Evolutionary conservation across 2,329 filamentous ascomycete genomes (phyloP).

Genomic region (Neobulgaria alba): DNA sequence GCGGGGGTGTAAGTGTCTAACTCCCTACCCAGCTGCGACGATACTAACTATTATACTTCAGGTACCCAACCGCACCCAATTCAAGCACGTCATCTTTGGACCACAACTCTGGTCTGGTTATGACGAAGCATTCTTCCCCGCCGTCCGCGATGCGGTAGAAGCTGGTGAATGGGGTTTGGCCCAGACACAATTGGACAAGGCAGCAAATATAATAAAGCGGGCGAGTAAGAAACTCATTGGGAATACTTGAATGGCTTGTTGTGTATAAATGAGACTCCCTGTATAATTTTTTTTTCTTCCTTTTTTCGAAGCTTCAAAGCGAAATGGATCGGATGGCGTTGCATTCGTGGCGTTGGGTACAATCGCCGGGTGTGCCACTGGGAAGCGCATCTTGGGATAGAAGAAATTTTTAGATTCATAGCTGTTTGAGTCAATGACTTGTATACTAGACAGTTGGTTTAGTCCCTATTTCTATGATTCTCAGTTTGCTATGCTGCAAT

Average conservation of each 20-base stretch:
- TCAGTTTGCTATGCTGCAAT: no score
- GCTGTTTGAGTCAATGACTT: no score
- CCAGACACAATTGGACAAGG: slow-evolving; percentile 60
- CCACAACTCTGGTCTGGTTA: slow-evolving; percentile 69
- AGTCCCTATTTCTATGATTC: no score
- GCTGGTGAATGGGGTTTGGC: slow-evolving; percentile 61
- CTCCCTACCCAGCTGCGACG: not conserved
- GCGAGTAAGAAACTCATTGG: slow-evolving; percentile 37
- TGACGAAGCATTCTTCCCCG: slow-evolving; percentile 65
- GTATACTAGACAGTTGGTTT: no score
- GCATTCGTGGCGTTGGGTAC: no score
- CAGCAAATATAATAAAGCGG: slow-evolving; percentile 55
- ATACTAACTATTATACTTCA: slow-evolving; percentile 27
- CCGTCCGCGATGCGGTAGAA: slow-evolving; percentile 73
- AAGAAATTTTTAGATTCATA: no score
- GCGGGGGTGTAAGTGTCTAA: slow-evolving; percentile 59
- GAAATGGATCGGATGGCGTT: no score
- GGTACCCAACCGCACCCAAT: slow-evolving; percentile 83
- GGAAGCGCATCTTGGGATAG: no score
- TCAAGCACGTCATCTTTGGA: slow-evolving; percentile 86
- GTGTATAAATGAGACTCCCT: no score
- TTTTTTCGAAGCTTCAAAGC: no score
- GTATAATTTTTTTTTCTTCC: no score
- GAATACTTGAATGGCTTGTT: slow-evolving; percentile 18
- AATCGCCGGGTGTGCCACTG: no score